Evolutionary conservation across 805 yeast species (phyloP).

Genomic region (Metschnikowia continentalis): DNA sequence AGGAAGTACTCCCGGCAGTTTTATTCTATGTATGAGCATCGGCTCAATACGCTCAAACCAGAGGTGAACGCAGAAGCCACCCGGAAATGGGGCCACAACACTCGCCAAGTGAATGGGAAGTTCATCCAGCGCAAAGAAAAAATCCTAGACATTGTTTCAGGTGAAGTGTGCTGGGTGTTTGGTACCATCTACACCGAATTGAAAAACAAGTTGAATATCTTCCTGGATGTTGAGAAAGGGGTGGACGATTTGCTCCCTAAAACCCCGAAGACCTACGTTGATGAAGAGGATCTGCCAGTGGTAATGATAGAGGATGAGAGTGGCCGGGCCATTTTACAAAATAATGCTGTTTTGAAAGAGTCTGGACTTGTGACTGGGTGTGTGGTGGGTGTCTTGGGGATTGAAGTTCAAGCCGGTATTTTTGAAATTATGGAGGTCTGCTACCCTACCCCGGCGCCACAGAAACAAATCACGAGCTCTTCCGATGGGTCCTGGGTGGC

Average conservation of each 20-base stretch:
- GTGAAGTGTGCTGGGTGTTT: constrained; percentile 70
- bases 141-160: constrained; percentile 57
- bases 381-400: constrained; percentile 82
- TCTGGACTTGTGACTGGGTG: constrained; percentile 80
- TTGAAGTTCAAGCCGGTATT: constrained; percentile 77
- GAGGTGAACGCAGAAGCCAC: constrained; percentile 32
- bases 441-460: constrained; percentile 65
- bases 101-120: constrained; percentile 30
- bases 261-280: constrained; percentile 29
- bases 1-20: constrained; percentile 39
- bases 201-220: constrained; percentile 78
- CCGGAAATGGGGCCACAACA: constrained; percentile 53
- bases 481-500: constrained; percentile 41
- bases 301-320: constrained; percentile 85
- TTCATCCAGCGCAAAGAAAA: constrained; percentile 32
- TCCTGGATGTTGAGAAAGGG: constrained; percentile 70
- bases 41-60: constrained; percentile 29
- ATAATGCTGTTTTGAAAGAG: constrained; percentile 50
- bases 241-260: constrained; percentile 47
- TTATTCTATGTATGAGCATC: constrained; percentile 41
- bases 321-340: constrained; percentile 73
- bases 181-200: constrained; percentile 86
- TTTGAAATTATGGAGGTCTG: constrained; percentile 80
- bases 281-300: constrained; percentile 48
- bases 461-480: constrained; percentile 27